Evolutionary conservation across 2,329 filamentous ascomycete genomes (phyloP), one percentile per base, ranked within the genome.

Genomic region (Aspergillus sp.): DNA sequence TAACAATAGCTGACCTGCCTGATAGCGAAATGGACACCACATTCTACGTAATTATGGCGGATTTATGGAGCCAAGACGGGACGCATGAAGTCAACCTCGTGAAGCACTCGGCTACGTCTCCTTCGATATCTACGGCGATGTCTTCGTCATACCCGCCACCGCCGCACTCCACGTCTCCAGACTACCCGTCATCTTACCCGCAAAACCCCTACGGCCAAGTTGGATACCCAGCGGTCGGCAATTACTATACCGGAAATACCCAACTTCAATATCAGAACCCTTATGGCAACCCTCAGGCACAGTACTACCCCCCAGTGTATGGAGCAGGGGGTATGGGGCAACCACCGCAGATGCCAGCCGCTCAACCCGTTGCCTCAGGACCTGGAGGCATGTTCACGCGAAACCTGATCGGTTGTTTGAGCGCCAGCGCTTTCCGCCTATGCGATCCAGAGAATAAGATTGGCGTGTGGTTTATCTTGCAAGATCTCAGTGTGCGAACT

Each of bases 391-490:
- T 96, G 91, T 96, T 93, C 71, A 97, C 93, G 0, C 82, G 93
- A 52, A 99, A 98, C 69, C 83, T 99, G 9, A 98, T 99, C 62
- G 95, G 95, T 2, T 96, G 90, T 72, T 80, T 96, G 52, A 88
- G 91, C 6, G 92, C 93, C 33, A 96, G 93, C 68, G 93, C 93
- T 2, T 93, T 93, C 70, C 86, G 89, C 33, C 82, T 98, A 53
- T 87, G 85, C 2, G 93, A 98, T 65, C 85, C 87, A 0, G 81
- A 90, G 15, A 88, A 91, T 63, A 90, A 91, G 72, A 86, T 90
- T 51, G 93, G 93, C 2, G 92, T 96, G 63, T 99, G 93, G 93
- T 99, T 99, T 68, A 90, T 99, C 46, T 81, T 98, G 53, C 93
- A 97, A 73, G 95, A 99, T 76, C 81, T 99, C 44, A 96, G 92